Conservation (phyloP, 768 basidiomycete species). For the Rhodotorula graminis region DNA sequence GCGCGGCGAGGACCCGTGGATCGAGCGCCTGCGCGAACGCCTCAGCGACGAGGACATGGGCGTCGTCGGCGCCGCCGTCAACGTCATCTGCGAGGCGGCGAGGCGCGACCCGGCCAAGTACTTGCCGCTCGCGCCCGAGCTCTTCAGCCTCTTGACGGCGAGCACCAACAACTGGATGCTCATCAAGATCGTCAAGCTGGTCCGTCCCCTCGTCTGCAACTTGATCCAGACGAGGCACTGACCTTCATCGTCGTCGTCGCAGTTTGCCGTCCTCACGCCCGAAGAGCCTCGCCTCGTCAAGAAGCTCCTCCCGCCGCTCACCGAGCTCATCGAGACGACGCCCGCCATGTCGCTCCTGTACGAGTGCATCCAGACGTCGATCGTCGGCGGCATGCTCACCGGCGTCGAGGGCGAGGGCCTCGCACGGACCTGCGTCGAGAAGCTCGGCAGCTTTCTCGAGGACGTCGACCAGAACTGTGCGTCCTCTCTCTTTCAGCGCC, state of each 20-base stretch:
- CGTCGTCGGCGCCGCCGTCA: constrained; percentile 89
- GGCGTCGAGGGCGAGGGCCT: constrained; percentile 57
- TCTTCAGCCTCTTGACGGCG: constrained; percentile 87
- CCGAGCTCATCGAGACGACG: constrained; percentile 89
- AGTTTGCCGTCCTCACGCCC: constrained; percentile 92
- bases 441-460: constrained; percentile 82
- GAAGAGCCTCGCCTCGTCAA: constrained; percentile 87
- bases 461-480: constrained; percentile 92
- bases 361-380: constrained; percentile 97
- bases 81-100: constrained; percentile 87
- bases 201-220: constrained; percentile 46
- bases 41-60: constrained; percentile 49
- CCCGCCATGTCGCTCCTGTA: constrained; percentile 92
- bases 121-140: constrained; percentile 77
- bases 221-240: background rate
- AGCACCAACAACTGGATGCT: constrained; percentile 99
- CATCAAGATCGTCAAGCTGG: constrained; percentile 96
- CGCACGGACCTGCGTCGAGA: constrained; percentile 83
- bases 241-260: background rate
- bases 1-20: constrained; percentile 37
- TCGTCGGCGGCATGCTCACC: constrained; percentile 88
- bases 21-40: constrained; percentile 42
- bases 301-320: constrained; percentile 89
- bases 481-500: too few species aligned
- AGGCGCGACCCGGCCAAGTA: constrained; percentile 73